Conservation (phyloP, 2,329 filamentous ascomycete species). For the Cladophialophora carrionii region DNA sequence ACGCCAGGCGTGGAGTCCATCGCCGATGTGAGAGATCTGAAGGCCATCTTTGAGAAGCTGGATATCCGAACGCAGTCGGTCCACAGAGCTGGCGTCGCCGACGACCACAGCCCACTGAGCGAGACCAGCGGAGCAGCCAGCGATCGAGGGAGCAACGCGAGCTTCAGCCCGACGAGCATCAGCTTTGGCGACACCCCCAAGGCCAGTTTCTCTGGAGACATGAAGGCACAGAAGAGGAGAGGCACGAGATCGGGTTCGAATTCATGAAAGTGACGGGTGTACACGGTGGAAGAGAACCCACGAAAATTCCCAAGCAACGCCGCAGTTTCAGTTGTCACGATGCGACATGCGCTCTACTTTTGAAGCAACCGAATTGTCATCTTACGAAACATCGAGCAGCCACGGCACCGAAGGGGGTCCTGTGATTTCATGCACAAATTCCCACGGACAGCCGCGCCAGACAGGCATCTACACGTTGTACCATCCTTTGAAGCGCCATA, state of each 20-base stretch:
- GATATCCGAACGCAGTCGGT: conserved; percentile 53
- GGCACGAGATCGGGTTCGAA: conserved; percentile 1
- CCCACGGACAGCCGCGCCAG: too few species aligned
- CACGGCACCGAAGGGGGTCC: too few species aligned
- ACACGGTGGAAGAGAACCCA: background rate
- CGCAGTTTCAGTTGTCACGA: background rate
- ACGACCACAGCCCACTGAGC: conserved; percentile 24
- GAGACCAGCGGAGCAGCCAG: conserved; percentile 23
- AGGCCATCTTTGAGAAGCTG: conserved; percentile 70
- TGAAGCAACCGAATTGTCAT: background rate
- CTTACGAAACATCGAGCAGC: too few species aligned
- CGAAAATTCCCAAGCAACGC: background rate
- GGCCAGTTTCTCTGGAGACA: background rate
- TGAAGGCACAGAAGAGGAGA: background rate
- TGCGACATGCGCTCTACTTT: background rate
- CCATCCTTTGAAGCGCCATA: too few species aligned
- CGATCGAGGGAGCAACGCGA: conserved; percentile 28
- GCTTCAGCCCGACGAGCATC: conserved; percentile 29
- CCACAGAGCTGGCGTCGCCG: conserved; percentile 1
- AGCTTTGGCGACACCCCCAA: conserved; percentile 14
- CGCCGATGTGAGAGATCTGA: conserved; percentile 70
- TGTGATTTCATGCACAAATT: too few species aligned
- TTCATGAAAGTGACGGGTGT: background rate
- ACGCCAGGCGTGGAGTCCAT: conserved; percentile 34
- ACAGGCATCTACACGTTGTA: too few species aligned